Evolutionary conservation across 2,329 filamentous ascomycete genomes (phyloP), one percentile per base, ranked within the genome.

Genomic region (Pseudocercospora macadamiae): DNA sequence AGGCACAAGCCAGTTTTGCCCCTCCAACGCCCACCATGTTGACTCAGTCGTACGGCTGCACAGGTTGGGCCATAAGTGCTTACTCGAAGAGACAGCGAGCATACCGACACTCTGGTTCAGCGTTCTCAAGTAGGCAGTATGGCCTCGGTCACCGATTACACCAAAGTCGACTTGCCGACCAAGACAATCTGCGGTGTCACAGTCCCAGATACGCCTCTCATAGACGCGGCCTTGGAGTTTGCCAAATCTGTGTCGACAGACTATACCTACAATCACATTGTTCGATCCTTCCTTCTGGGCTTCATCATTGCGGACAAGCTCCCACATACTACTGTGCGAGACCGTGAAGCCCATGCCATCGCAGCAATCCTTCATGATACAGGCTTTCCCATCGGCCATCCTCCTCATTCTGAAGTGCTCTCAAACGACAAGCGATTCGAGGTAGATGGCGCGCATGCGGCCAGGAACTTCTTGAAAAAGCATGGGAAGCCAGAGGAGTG

Each of bases 371-470:
- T 75, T 25, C 77, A 80, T 53, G 55, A 63, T 2, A 76, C 79
- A 57, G 71, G 74, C 14, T 73, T 77, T 39, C 74, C 73, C 6
- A 62, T 80, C 2, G 70, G 72, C 1, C 68, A 74, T 1, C 68
- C 80, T 14, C 68, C 80, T 23, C 79, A 81, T 59, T 68, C 70
- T 12, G 64, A 69, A 28, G 55, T 77, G 7, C 60, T 80, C 14
- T 78, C 75, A 36, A 47, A 64, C 1, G 78, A 82, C 67, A 78
- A 77, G 25, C 75, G 79, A 7, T 83, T 83, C 66, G 80, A 83
- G 60, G 77, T 82, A 21, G 80, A 83, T 64, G 76, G 80, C 12
- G 80, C 79, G 7, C 75, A 78, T 54, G 76, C 73, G 2, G 77
- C 80, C 1, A 67, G 76, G 0, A 67, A 74, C 0, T 81, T 80